These are phyloP conservation scores for Primulina eburnea DNA, from an alignment of 257 asterid species.

Conservation along the genomic window DNA sequence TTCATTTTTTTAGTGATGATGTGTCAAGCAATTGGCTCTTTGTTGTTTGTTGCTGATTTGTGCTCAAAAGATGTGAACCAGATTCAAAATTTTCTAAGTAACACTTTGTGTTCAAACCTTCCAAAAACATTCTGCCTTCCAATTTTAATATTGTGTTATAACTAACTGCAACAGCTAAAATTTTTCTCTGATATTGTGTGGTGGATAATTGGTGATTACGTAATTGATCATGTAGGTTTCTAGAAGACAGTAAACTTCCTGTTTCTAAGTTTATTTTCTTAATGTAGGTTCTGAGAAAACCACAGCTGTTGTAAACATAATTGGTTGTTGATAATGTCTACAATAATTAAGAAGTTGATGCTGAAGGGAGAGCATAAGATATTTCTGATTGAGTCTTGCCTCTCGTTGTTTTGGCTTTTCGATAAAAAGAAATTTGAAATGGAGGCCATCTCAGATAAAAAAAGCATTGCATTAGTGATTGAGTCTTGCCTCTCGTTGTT, in stretches of 20 bases:
- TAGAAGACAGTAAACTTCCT: too few species aligned
- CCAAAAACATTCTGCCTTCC: not conserved
- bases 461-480: not conserved
- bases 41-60: constrained; percentile 6
- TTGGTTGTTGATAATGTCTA: not conserved
- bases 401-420: not conserved
- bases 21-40: not conserved
- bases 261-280: too few species aligned
- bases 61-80: not conserved
- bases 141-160: too few species aligned
- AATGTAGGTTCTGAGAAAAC: too few species aligned
- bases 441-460: not conserved
- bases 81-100: not conserved
- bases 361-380: not conserved
- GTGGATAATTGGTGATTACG: too few species aligned
- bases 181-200: too few species aligned
- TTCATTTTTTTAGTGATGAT: constrained; percentile 3
- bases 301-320: too few species aligned
- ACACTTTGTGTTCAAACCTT: too few species aligned
- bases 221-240: too few species aligned
- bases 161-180: too few species aligned
- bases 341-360: not conserved
- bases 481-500: not conserved
- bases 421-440: not conserved
- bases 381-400: too few species aligned